phyloP scores from a whole-genome alignment of 257 asterid species.

The Ilex aquifolium region DNA sequence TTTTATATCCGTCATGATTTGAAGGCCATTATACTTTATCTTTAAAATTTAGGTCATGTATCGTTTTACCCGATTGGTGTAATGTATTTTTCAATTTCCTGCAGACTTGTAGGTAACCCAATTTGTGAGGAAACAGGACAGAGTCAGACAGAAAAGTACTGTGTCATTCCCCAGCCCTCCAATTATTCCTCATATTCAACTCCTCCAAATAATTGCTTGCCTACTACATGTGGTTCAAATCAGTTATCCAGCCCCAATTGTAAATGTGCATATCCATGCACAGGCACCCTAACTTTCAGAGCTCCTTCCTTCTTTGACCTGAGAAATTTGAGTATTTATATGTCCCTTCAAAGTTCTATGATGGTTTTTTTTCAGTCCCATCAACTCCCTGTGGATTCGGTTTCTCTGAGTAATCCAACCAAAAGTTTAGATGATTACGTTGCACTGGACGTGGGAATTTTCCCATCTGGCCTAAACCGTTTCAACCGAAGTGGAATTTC shows the following conservation, averaged over 20 bases:
- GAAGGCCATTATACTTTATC: neutral
- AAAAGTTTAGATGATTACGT: slow-evolving; percentile 46
- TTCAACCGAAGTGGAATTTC: slow-evolving; percentile 61
- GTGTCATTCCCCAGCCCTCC: slow-evolving; percentile 28
- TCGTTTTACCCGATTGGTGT: neutral
- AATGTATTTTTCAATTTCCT: slow-evolving; percentile 2
- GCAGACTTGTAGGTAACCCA: slow-evolving; percentile 61
- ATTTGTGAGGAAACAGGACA: slow-evolving; percentile 42
- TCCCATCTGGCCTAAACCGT: slow-evolving; percentile 48
- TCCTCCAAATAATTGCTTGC: slow-evolving; percentile 42
- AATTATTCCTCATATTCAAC: slow-evolving; percentile 35
- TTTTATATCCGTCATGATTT: neutral
- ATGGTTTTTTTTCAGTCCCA: slow-evolving; percentile 34
- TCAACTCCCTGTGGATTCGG: slow-evolving; percentile 65
- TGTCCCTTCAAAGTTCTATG: slow-evolving; percentile 30
- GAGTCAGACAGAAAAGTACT: slow-evolving; percentile 37
- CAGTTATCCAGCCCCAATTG: slow-evolving; percentile 62
- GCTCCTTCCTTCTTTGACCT: slow-evolving; percentile 27
- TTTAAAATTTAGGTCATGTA: neutral
- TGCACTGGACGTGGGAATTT: slow-evolving; percentile 39
- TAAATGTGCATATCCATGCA: slow-evolving; percentile 64
- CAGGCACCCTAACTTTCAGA: slow-evolving; percentile 57
- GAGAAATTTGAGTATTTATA: no score
- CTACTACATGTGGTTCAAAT: slow-evolving; percentile 30
- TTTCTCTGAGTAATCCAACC: slow-evolving; percentile 48